phyloP scores from a whole-genome alignment of 2,329 filamentous ascomycete species.

The Alternaria novae-zelandiae region DNA sequence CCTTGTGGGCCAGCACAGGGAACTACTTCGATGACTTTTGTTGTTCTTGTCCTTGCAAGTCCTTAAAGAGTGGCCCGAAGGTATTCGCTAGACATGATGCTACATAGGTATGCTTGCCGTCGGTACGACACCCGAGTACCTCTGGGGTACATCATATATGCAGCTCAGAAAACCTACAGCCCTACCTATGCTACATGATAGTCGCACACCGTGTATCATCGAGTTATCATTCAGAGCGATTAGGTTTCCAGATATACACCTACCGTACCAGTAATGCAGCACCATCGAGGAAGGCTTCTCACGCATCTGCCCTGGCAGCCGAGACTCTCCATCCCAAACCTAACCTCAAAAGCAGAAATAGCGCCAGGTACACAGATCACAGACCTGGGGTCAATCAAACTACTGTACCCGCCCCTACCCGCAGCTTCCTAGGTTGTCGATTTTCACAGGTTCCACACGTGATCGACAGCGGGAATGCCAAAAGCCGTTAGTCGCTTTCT shows the following conservation, averaged over 20 bases:
- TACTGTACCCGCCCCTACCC: conserved; percentile 5
- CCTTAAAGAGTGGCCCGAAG: neutral
- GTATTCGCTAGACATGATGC: neutral
- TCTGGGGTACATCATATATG: neutral
- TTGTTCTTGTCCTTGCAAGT: neutral
- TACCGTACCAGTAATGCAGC: neutral
- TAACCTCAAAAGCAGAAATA: neutral
- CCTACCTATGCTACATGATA: neutral
- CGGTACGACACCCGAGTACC: neutral
- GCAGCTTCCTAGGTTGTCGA: conserved; percentile 10
- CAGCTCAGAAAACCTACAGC: neutral
- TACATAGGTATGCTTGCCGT: neutral
- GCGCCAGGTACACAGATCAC: conserved; percentile 1
- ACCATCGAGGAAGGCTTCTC: neutral
- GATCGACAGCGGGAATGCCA: conserved; percentile 5
- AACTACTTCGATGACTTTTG: neutral
- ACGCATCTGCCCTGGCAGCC: neutral
- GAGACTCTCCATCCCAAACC: neutral
- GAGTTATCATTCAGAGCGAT: neutral
- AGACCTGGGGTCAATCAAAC: conserved; percentile 2
- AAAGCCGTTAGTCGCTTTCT: neutral
- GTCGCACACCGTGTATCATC: neutral
- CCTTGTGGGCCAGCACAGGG: neutral
- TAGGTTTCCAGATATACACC: neutral
- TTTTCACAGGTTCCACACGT: conserved; percentile 20